phyloP scores from a whole-genome alignment of 192 early-diverging fungal species.

The Umbelopsis sp. region DNA sequence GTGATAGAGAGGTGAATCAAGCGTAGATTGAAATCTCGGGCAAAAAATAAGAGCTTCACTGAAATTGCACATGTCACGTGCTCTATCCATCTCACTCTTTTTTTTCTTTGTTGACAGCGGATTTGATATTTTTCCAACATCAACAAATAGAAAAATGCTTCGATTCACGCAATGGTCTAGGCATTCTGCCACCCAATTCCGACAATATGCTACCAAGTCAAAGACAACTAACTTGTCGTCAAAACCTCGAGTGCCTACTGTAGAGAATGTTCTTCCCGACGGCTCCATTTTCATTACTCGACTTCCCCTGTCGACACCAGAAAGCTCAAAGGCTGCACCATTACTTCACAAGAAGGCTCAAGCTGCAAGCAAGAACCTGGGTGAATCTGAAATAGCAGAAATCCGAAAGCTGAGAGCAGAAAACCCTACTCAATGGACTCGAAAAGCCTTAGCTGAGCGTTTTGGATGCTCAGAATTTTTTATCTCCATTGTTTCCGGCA shows the following conservation, averaged over 20 bases:
- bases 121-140: constrained; percentile 5
- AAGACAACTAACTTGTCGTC: constrained; percentile 35
- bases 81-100: background rate
- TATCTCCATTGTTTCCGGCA: constrained; percentile 32
- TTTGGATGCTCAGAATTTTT: constrained; percentile 43
- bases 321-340: constrained; percentile 10
- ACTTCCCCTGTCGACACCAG: constrained; percentile 22
- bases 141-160: background rate
- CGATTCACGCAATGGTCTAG: constrained; percentile 11
- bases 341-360: background rate
- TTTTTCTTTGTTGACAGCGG: background rate
- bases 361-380: constrained; percentile 3
- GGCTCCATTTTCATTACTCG: constrained; percentile 29
- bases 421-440: constrained; percentile 41
- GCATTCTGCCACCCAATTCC: background rate
- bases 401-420: constrained; percentile 33
- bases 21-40: background rate
- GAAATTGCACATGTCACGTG: background rate
- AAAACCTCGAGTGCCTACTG: constrained; percentile 29
- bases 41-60: too few species aligned
- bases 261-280: constrained; percentile 16
- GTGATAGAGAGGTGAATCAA: background rate
- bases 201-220: constrained; percentile 37
- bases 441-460: constrained; percentile 37
- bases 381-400: constrained; percentile 32